A percentile compares a stretch with the other conserved stretches of the same genome.
phyloP scores from a whole-genome alignment of 805 yeast genomes.

The Hanseniaspora guilliermondii region DNA sequence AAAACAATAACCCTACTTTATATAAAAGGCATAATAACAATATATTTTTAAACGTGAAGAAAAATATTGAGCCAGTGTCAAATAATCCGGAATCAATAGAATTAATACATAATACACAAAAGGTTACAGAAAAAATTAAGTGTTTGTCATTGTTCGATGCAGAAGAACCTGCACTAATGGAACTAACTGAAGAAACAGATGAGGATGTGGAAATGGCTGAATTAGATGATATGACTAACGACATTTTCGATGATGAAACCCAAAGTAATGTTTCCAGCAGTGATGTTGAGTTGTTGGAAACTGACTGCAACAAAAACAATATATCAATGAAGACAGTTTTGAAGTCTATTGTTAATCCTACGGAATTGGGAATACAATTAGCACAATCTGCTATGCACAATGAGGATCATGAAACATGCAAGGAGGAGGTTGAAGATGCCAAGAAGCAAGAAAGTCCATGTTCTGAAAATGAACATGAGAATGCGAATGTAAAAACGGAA shows the following conservation, averaged over 20 bases:
- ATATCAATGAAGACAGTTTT: neutral
- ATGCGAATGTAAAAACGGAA: neutral
- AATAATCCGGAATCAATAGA: neutral
- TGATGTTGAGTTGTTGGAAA: neutral
- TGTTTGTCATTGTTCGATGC: neutral
- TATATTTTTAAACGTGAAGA: neutral
- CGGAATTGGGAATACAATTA: conserved; percentile 11
- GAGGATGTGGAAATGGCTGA: conserved; percentile 5
- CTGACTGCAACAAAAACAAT: neutral
- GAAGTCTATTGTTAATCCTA: conserved; percentile 8
- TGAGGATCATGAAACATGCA: neutral
- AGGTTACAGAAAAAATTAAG: conserved; percentile 8
- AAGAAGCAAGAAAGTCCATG: neutral
- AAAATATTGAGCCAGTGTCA: neutral
- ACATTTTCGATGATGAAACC: neutral
- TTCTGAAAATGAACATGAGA: neutral
- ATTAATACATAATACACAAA: neutral
- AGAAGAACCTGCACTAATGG: neutral
- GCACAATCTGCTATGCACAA: neutral
- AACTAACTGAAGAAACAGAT: neutral
- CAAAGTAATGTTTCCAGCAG: neutral
- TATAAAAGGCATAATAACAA: neutral
- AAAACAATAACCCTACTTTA: neutral
- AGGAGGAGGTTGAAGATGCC: neutral
- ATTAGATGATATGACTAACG: neutral